Evolutionary conservation across 805 yeast genomes (phyloP).

Genomic region (Candida krabiensis): DNA sequence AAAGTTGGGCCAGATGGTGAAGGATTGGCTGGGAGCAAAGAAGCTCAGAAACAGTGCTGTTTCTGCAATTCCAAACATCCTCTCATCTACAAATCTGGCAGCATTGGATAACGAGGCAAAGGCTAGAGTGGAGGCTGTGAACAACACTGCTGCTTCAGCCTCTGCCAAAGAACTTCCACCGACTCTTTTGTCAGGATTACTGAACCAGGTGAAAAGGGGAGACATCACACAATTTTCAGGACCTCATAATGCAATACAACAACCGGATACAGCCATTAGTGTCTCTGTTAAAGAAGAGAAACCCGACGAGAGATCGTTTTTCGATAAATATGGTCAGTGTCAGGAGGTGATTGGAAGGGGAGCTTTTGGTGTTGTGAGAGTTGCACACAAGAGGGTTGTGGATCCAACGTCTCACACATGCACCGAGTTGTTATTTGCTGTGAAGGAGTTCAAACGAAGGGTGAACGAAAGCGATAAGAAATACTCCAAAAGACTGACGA

Average conservation of each 20-base stretch:
- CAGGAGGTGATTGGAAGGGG: conserved; percentile 95
- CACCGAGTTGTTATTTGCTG: conserved; percentile 67
- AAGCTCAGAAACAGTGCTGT: conserved; percentile 69
- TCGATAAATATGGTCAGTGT: conserved; percentile 89
- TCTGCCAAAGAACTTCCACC: conserved; percentile 48
- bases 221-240: conserved; percentile 32
- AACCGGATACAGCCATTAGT: conserved; percentile 25
- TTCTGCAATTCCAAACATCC: conserved; percentile 69
- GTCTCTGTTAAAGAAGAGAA: conserved; percentile 17
- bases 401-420: conserved; percentile 16
- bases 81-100: conserved; percentile 35
- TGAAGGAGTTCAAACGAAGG: conserved; percentile 75
- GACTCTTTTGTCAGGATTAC: conserved; percentile 66
- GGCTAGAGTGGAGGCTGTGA: conserved; percentile 25
- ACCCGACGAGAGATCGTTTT: conserved; percentile 57
- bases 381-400: conserved; percentile 67
- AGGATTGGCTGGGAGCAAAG: conserved; percentile 73
- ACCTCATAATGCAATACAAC: conserved; percentile 14
- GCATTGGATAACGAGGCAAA: conserved; percentile 29
- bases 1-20: conserved; percentile 70
- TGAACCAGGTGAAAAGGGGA: conserved; percentile 51
- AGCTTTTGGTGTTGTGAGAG: conserved; percentile 89
- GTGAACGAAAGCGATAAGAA: conserved; percentile 62
- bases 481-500: conserved; percentile 71
- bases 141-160: conserved; percentile 10